Base-by-base conservation (phyloP, 495 filamentous ascomycete species). In the Neurospora sp. region DNA sequence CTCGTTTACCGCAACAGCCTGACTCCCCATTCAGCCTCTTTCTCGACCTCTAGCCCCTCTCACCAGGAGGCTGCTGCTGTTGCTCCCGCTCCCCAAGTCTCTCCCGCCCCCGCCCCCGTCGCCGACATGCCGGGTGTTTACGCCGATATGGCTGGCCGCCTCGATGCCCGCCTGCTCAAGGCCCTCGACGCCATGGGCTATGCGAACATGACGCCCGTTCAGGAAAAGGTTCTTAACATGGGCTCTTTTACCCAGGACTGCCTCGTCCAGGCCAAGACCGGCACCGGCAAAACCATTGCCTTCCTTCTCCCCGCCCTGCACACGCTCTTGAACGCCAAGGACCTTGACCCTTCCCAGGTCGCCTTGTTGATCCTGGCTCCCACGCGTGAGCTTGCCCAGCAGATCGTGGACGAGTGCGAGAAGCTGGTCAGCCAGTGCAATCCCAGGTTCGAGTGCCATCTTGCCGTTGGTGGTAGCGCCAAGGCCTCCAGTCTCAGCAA, bases 401-500 rank as follows among this genome's bases (percentile, higher is more conserved):
- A 98, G 81, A 97, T 94, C 72, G 88, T 93, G 78, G 92, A 94
- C 69, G 93, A 96, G 78, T 86, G 93, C 72, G 84, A 84, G 69
- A 87, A 87, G 73, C 83, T 96, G 35, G 87, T 87, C 6, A 88
- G 84, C 70, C 82, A 85, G 14, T 80, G 93, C 69, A 83, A 86
- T 44, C 89, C 91, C 14, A 88, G 90, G 8, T 92, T 93, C 77
- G 89, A 97, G 35, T 97, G 94, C 78, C 96, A 98, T 84, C 92
- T 96, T 78, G 97, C 95, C 84, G 97, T 98, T 82, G 95, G 95
- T 83, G 95, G 95, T 82, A 98, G 92, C 79, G 94, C 95, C 79
- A 96, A 96, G 92, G 92, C 71, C 90, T 90, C 75, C 88, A 92
- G 16, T 84, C 86, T 69, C 93, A 93, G 94, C 80, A 88, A 89